phyloP scores from a whole-genome alignment of 1,139 yeast species.

The Eremothecium cymbalariae region DNA sequence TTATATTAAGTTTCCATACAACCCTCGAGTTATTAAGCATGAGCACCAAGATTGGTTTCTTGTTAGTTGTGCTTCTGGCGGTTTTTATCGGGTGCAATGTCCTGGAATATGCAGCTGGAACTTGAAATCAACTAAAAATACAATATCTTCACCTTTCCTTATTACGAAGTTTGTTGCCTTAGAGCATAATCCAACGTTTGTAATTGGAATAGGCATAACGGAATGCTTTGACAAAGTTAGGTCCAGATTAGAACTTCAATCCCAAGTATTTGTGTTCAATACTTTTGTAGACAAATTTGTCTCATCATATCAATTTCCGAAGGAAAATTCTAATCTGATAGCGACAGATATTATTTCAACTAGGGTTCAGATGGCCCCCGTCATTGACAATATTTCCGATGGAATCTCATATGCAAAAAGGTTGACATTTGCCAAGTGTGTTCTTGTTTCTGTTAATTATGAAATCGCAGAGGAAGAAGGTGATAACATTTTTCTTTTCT shows the following conservation, averaged over 20 bases:
- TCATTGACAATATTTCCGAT: slow-evolving; percentile 2
- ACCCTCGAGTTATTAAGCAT: not conserved
- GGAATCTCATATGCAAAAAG: slow-evolving; percentile 20
- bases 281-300: slow-evolving; percentile 9
- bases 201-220: slow-evolving; percentile 12
- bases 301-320: slow-evolving; percentile 10
- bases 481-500: slow-evolving; percentile 21
- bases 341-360: slow-evolving; percentile 19
- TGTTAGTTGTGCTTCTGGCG: not conserved
- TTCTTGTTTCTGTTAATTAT: slow-evolving; percentile 22
- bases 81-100: not conserved
- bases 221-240: slow-evolving; percentile 8
- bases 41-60: not conserved
- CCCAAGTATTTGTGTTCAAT: slow-evolving; percentile 1
- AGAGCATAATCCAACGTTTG: slow-evolving; percentile 12
- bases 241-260: slow-evolving; percentile 4
- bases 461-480: slow-evolving; percentile 23
- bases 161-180: slow-evolving; percentile 13
- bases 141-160: slow-evolving; percentile 1
- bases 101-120: not conserved
- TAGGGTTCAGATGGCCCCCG: slow-evolving; percentile 10
- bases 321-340: slow-evolving; percentile 16
- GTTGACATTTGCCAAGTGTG: slow-evolving; percentile 19
- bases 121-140: not conserved
- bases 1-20: not conserved